Conservation (phyloP, 345 rosid species). For the Arabis alpina region DNA sequence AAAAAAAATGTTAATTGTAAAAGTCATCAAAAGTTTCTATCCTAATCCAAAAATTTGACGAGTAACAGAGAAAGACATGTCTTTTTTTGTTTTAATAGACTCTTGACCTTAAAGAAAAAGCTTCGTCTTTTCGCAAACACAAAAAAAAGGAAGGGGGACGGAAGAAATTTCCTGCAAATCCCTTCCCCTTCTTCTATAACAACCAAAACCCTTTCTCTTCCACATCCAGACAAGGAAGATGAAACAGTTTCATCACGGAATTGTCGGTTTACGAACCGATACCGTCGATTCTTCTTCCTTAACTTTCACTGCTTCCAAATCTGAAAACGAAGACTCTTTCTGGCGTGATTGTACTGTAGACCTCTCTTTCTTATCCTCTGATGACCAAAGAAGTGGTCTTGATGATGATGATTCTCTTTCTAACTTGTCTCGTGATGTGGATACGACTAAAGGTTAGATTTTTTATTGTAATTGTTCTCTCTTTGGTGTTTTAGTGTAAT, state of each 20-base stretch:
- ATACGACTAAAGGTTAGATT: slow-evolving; percentile 29
- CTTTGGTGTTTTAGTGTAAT: background rate
- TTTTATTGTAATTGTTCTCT: background rate
- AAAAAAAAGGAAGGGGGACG: slow-evolving; percentile 29
- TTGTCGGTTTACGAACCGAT: slow-evolving; percentile 39
- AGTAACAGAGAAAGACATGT: slow-evolving; percentile 32
- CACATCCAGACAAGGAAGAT: slow-evolving; percentile 15
- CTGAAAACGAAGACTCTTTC: slow-evolving; percentile 36
- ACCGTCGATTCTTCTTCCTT: slow-evolving; percentile 33
- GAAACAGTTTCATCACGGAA: slow-evolving; percentile 32
- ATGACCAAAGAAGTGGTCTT: slow-evolving; percentile 38
- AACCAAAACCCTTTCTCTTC: background rate
- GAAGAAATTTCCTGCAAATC: slow-evolving; percentile 25
- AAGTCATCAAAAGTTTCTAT: slow-evolving; percentile 4
- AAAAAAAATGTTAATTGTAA: too few relatives aligned
- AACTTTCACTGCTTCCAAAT: slow-evolving; percentile 26
- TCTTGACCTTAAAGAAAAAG: slow-evolving; percentile 32
- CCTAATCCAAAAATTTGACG: slow-evolving; percentile 32
- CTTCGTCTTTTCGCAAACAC: slow-evolving; percentile 9
- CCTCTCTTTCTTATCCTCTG: slow-evolving; percentile 43
- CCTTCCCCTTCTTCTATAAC: slow-evolving; percentile 26
- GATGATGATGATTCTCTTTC: slow-evolving; percentile 33
- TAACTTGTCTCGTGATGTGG: slow-evolving; percentile 39
- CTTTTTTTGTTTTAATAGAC: background rate
- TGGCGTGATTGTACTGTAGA: slow-evolving; percentile 42